These are phyloP conservation scores for Ramaria sp. DNA, from an alignment of 768 basidiomycete genomes.

Conservation along the genomic window DNA sequence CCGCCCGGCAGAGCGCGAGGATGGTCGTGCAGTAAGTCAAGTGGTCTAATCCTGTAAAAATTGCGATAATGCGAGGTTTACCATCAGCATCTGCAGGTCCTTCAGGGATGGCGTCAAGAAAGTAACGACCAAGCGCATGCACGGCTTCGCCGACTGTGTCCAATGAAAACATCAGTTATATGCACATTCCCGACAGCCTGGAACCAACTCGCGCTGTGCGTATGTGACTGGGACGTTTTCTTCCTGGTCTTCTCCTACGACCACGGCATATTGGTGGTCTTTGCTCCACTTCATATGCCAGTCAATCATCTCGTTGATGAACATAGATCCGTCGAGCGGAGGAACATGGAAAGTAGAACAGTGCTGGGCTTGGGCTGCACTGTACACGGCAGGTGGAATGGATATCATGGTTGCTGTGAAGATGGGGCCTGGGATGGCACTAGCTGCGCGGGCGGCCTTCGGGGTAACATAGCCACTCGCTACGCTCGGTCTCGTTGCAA, in stretches of 20 bases:
- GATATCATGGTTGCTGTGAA: no score
- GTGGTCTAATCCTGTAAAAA: neutral
- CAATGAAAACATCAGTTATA: neutral
- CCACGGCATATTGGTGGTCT: neutral
- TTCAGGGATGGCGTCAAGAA: neutral
- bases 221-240: neutral
- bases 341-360: neutral
- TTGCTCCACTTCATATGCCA: neutral
- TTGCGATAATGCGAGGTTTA: neutral
- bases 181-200: neutral
- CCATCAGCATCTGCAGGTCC: neutral
- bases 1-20: neutral
- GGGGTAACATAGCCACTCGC: no score
- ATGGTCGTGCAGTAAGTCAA: neutral
- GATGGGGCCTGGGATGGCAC: no score
- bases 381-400: no score
- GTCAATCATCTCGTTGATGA: neutral
- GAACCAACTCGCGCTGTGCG: neutral
- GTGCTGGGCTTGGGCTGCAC: no score
- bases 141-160: neutral
- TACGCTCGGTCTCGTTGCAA: no score
- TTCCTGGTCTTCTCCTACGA: neutral
- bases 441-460: no score
- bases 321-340: neutral
- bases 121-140: neutral